A percentile compares a stretch with the other conserved stretches of the same genome.
phyloP scores from a whole-genome alignment of 331 rosid species.

The Acacia concinna region DNA sequence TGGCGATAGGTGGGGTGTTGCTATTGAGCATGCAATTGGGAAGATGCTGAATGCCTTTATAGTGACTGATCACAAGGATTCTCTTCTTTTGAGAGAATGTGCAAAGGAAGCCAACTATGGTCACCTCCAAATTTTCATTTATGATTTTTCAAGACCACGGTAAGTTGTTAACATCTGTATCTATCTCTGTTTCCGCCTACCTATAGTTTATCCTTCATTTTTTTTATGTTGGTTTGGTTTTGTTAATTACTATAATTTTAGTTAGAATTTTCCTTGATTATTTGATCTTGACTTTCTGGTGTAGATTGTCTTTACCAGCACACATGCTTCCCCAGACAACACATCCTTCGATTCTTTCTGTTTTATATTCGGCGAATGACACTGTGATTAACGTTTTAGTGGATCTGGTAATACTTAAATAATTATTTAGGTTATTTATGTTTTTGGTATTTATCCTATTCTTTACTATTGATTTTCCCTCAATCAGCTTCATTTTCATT shows the following conservation, averaged over 20 bases:
- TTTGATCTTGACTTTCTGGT: slow-evolving; percentile 30
- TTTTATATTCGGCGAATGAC: slow-evolving; percentile 66
- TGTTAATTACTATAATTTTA: slow-evolving; percentile 13
- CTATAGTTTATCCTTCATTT: neutral
- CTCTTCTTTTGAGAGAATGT: slow-evolving; percentile 73
- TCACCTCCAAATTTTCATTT: slow-evolving; percentile 70
- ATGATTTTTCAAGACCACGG: slow-evolving; percentile 88
- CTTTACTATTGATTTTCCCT: neutral
- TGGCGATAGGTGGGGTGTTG: slow-evolving; percentile 77
- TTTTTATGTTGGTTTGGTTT: slow-evolving; percentile 20
- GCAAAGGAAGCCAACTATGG: slow-evolving; percentile 70
- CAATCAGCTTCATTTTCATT: slow-evolving; percentile 12
- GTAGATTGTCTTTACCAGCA: slow-evolving; percentile 68
- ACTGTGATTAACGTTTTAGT: slow-evolving; percentile 78
- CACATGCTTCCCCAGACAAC: slow-evolving; percentile 86
- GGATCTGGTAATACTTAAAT: slow-evolving; percentile 59
- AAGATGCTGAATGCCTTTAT: slow-evolving; percentile 86
- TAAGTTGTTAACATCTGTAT: slow-evolving; percentile 25
- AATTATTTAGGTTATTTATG: neutral
- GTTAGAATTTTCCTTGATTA: slow-evolving; percentile 13
- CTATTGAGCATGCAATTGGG: slow-evolving; percentile 84
- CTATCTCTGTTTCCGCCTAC: neutral
- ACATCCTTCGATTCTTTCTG: slow-evolving; percentile 71
- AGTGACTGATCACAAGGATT: slow-evolving; percentile 81
- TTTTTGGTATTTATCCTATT: neutral